Conservation (phyloP, 768 basidiomycete genomes). For the Lyophyllum atratum region DNA sequence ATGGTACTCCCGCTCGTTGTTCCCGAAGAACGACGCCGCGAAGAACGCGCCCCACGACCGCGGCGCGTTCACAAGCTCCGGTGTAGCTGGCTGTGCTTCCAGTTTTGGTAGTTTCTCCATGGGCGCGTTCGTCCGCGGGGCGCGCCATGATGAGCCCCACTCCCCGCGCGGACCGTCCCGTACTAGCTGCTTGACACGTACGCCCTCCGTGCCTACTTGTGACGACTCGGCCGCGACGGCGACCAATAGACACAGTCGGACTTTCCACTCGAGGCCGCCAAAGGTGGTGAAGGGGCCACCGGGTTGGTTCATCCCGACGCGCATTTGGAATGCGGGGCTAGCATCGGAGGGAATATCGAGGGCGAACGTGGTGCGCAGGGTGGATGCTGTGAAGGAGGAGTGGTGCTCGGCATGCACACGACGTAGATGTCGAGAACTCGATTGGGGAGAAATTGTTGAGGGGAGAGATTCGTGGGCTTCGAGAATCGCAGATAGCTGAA, state of each 20-base stretch:
- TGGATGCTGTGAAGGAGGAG: conserved; percentile 71
- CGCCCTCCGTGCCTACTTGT: conserved; percentile 48
- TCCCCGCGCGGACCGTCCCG: conserved; percentile 63
- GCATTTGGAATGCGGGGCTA: conserved; percentile 80
- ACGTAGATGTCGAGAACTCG: conserved; percentile 54
- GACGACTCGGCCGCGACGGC: conserved; percentile 57
- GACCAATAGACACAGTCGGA: conserved; percentile 84
- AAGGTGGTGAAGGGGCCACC: conserved; percentile 22
- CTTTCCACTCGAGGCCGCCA: conserved; percentile 91
- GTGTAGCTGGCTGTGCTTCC: conserved; percentile 17
- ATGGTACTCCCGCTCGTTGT: conserved; percentile 52
- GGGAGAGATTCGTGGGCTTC: conserved; percentile 89
- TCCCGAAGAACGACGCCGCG: conserved; percentile 34
- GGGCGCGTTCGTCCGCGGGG: conserved; percentile 58
- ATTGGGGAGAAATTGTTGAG: conserved; percentile 49
- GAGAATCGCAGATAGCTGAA: conserved; percentile 82
- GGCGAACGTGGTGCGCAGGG: conserved; percentile 79
- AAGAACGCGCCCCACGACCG: conserved; percentile 43
- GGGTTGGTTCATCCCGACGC: conserved; percentile 40
- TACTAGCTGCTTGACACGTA: conserved; percentile 52
- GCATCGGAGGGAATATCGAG: conserved; percentile 94
- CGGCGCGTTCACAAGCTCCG: conserved; percentile 20
- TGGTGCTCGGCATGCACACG: conserved; percentile 88
- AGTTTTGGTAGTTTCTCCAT: conserved; percentile 46
- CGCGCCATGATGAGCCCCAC: conserved; percentile 73